Percentiles rank a stretch among this genome's conserved stretches.
These are phyloP conservation scores for Aspergillus floridensis DNA, from an alignment of 2,329 filamentous ascomycete species.

Conservation along the genomic window DNA sequence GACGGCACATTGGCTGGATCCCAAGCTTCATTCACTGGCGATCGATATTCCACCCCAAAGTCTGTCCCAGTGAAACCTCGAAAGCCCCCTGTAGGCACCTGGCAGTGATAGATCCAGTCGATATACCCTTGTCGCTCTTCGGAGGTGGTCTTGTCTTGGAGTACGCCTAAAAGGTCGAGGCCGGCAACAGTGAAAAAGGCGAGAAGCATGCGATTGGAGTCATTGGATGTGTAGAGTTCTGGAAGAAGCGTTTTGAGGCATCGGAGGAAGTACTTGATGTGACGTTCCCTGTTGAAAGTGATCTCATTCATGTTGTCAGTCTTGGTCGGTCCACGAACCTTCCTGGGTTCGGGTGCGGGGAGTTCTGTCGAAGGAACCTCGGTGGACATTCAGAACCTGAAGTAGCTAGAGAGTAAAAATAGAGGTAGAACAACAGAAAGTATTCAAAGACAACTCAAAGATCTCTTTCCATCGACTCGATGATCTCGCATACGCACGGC, in stretches of 20 bases:
- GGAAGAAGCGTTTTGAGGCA: conserved; percentile 81
- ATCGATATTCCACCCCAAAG: conserved; percentile 48
- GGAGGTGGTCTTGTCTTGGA: conserved; percentile 54
- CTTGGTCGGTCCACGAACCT: neutral
- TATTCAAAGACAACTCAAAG: neutral
- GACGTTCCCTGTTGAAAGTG: conserved; percentile 54
- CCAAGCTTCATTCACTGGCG: conserved; percentile 57
- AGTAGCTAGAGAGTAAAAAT: neutral
- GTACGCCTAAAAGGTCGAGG: conserved; percentile 71
- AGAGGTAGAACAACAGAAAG: neutral
- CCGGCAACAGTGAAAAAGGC: conserved; percentile 87
- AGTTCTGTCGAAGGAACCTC: neutral
- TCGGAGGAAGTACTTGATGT: conserved; percentile 89
- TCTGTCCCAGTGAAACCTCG: conserved; percentile 74
- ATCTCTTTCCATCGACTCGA: neutral
- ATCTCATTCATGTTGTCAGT: conserved; percentile 27
- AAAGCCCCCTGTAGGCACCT: conserved; percentile 84
- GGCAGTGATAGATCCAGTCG: conserved; percentile 80
- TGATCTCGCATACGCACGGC: neutral
- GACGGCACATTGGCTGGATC: conserved; percentile 81
- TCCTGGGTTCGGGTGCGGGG: neutral
- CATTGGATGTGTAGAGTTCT: conserved; percentile 77
- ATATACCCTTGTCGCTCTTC: conserved; percentile 58
- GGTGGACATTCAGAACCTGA: neutral
- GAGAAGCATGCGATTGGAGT: conserved; percentile 85